Evolutionary conservation across 2,329 filamentous ascomycete species (phyloP).

Genomic region (Stagonosporopsis rhizophila): DNA sequence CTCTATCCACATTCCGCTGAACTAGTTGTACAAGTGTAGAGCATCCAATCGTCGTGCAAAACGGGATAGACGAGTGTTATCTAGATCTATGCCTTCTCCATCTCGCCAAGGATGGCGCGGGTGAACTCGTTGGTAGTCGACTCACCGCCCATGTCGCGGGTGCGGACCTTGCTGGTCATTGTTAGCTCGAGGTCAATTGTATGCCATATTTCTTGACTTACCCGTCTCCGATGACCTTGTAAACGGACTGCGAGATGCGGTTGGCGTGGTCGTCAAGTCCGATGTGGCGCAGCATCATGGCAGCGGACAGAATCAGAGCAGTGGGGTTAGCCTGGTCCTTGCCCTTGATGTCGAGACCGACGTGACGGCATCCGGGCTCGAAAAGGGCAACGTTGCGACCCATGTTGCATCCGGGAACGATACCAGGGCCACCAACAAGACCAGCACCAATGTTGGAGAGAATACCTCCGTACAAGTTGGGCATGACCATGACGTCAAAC

Average conservation of each 20-base stretch:
- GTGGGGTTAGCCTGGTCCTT: conserved; percentile 99
- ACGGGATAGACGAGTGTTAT: conserved; percentile 26
- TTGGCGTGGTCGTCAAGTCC: conserved; percentile 98
- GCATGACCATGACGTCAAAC: conserved; percentile 99
- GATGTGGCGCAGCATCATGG: conserved; percentile 96
- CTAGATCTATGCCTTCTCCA: conserved; percentile 67
- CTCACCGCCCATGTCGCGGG: conserved; percentile 93
- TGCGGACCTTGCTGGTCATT: conserved; percentile 76
- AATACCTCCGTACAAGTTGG: conserved; percentile 98
- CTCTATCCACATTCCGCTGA: conserved; percentile 46
- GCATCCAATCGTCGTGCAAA: conserved; percentile 35
- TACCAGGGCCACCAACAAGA: conserved; percentile 93
- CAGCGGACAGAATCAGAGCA: conserved; percentile 90
- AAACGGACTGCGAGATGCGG: conserved; percentile 90
- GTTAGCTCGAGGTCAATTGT: conserved; percentile 36
- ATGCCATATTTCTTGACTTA: conserved; percentile 55
- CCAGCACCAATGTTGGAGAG: conserved; percentile 98
- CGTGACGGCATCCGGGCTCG: conserved; percentile 98
- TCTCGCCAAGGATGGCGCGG: conserved; percentile 89
- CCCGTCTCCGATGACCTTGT: conserved; percentile 87
- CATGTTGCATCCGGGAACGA: conserved; percentile 99
- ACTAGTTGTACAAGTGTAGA: conserved; percentile 43
- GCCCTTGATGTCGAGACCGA: conserved; percentile 99
- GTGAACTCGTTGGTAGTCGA: conserved; percentile 95
- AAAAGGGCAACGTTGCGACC: conserved; percentile 97